Evolutionary conservation across 2,329 filamentous ascomycete genomes (phyloP), one percentile per base, ranked within the genome.

Genomic region (Laburnicola sp.): DNA sequence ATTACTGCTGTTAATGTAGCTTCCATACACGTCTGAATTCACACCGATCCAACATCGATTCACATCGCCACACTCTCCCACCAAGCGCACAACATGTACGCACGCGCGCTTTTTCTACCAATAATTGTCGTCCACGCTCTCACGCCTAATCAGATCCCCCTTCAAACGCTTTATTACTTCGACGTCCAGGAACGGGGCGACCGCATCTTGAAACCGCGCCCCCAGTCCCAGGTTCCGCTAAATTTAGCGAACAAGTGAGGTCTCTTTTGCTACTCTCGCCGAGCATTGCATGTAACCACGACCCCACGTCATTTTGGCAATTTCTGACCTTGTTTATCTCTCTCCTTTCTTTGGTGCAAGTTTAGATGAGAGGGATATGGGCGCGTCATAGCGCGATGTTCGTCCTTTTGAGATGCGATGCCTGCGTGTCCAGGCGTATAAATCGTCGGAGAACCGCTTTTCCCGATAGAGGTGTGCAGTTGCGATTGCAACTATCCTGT

Each of bases 201-300:
- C 27, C 28, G 35, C 16, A 32, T 37, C 45, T 28, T 48, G 46
- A 56, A 43, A 49, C 45, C 22, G 4, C 30, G 50, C 38, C 48
- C 35, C 34, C 57, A 51, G 23, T 11, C 46, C 11, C 58, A 54
- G 48, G 36, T 30, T 36, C 55, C 57, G 50, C 57, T 60, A 50
- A 54, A 52, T 38, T 45, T 57, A 58, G 56, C 51, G 50, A 43
- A 31, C 37, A 57, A 46, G 58, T 58, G 58, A 56, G 58, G 51
- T 56, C 45, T 30, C 28, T 34, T 50, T 44, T 53, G 40, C 35
- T 54, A 51, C 43, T 46, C 22, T 56, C 2, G 16, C 37, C 39
- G 26, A 46, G 49, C 44, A 45, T 48, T 39, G 26, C 43, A 30
- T 48, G 43, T 32, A 8, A n/a, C 16, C 8, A 45, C 39, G 11